phyloP scores from a whole-genome alignment of 257 asterid genomes.

The Verbascum thapsus region DNA sequence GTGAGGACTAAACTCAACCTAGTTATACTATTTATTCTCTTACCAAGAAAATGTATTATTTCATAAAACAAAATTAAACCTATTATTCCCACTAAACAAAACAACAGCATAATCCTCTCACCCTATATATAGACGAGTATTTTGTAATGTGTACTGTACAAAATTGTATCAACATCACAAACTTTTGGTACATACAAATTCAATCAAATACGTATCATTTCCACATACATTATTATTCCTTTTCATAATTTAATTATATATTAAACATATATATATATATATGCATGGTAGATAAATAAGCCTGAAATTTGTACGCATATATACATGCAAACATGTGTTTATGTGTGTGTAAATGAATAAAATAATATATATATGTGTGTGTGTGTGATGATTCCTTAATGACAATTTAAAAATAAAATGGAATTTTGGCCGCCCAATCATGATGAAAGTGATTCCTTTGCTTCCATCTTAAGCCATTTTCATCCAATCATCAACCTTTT shows the following conservation, averaged over 20 bases:
- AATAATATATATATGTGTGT: too few species aligned
- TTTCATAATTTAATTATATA: not conserved
- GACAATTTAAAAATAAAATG: conserved; percentile 32
- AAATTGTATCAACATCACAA: conserved; percentile 42
- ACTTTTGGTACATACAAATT: conserved; percentile 33
- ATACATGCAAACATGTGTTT: not conserved
- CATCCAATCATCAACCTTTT: conserved; percentile 50
- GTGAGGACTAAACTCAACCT: too few species aligned
- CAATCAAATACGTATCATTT: conserved; percentile 27
- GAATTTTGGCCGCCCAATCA: conserved; percentile 49
- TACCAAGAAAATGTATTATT: too few species aligned
- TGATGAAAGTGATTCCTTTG: conserved; percentile 56
- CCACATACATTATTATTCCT: conserved; percentile 38
- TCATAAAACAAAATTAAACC: too few species aligned
- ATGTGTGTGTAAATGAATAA: conserved; percentile 4
- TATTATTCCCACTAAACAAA: not conserved
- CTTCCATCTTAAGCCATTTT: conserved; percentile 82
- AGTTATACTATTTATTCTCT: too few species aligned
- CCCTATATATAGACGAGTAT: too few species aligned
- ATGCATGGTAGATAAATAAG: not conserved
- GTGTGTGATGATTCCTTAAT: conserved; percentile 29
- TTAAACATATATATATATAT: not conserved
- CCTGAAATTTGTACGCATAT: too few species aligned
- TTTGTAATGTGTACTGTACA: not conserved
- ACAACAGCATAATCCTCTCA: too few species aligned